Evolutionary conservation across 345 rosid species (phyloP).

Genomic region (Euphorbia peplus): DNA sequence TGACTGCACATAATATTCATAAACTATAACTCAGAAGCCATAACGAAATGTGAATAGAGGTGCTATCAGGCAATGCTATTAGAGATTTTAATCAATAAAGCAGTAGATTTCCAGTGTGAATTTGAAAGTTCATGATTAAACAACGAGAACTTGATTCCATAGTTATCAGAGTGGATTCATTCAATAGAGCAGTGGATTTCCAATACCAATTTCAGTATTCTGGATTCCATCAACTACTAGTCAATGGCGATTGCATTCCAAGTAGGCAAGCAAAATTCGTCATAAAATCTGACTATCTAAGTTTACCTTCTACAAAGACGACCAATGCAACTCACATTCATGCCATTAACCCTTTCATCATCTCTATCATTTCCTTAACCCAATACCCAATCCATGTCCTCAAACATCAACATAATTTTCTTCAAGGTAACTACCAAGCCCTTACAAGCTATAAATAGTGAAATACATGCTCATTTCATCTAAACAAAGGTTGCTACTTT

Average conservation of each 20-base stretch:
- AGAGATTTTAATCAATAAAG: background rate
- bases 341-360: too few relatives aligned
- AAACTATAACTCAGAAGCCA: background rate
- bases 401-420: too few relatives aligned
- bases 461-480: too few relatives aligned
- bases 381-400: too few relatives aligned
- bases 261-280: background rate
- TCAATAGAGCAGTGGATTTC: background rate
- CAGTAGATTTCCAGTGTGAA: background rate
- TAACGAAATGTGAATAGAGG: background rate
- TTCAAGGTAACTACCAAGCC: too few relatives aligned
- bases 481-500: too few relatives aligned
- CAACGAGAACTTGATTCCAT: background rate
- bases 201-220: background rate
- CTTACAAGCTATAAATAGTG: too few relatives aligned
- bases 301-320: background rate
- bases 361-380: too few relatives aligned
- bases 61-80: background rate
- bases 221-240: background rate
- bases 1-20: slow-evolving; percentile 49
- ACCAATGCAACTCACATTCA: too few relatives aligned
- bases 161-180: background rate
- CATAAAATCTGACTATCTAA: background rate
- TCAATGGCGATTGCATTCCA: background rate
- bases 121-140: background rate